Evolutionary conservation across 495 filamentous ascomycete genomes (phyloP).

Genomic region (Cudoniella acicularis): DNA sequence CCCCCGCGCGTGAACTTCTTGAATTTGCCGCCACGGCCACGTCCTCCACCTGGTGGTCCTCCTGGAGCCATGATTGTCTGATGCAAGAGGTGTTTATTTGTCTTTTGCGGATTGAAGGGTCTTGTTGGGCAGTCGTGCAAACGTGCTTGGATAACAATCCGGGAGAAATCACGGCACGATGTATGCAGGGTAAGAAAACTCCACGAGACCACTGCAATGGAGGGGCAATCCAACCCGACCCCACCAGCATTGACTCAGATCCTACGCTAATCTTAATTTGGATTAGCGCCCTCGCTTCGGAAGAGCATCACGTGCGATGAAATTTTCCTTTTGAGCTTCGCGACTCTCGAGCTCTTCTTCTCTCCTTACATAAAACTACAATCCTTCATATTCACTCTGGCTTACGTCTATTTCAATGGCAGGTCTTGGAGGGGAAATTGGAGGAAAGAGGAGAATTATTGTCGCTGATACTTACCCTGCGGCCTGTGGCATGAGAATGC

Average conservation of each 20-base stretch:
- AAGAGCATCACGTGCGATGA: slow-evolving; percentile 9
- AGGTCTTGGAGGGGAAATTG: slow-evolving; percentile 72
- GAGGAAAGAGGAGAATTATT: slow-evolving; percentile 55
- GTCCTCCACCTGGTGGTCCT: slow-evolving; percentile 43
- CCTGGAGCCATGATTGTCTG: slow-evolving; percentile 55
- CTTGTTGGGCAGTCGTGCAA: neutral
- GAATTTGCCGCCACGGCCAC: slow-evolving; percentile 87
- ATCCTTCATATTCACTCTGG: slow-evolving; percentile 85
- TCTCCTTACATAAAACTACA: slow-evolving; percentile 55
- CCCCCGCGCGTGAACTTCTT: slow-evolving; percentile 90
- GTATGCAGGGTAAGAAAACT: slow-evolving; percentile 11
- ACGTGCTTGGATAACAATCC: neutral
- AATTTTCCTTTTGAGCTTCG: slow-evolving; percentile 7
- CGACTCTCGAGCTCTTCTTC: slow-evolving; percentile 36
- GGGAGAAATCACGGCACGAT: neutral
- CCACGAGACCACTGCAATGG: too few species aligned
- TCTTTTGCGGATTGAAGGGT: neutral
- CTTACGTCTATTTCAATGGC: slow-evolving; percentile 54
- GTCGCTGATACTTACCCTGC: slow-evolving; percentile 47
- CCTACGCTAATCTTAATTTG: slow-evolving; percentile 7
- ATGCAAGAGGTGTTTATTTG: neutral
- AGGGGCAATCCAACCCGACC: slow-evolving; percentile 14
- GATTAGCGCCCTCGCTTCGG: slow-evolving; percentile 12
- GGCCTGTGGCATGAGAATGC: slow-evolving; percentile 32
- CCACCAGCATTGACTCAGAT: slow-evolving; percentile 21